phyloP scores from a whole-genome alignment of 805 yeast genomes.

The Scheffersomyces amazonensis region DNA sequence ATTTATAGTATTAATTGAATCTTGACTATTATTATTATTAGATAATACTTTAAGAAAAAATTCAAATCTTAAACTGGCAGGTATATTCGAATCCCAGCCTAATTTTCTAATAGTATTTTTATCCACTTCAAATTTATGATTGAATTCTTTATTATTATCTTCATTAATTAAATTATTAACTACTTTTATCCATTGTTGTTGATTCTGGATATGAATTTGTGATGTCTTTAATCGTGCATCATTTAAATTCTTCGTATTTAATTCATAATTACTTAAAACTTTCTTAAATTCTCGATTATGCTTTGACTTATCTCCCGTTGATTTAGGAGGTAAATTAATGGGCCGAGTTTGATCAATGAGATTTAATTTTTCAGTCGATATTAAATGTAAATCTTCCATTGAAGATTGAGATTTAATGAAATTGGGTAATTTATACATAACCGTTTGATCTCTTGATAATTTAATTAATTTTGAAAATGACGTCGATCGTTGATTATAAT shows the following conservation, averaged over 20 bases:
- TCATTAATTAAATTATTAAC: conserved; percentile 16
- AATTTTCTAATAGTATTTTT: conserved; percentile 29
- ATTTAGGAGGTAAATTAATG: conserved; percentile 69
- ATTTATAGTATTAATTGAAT: conserved; percentile 13
- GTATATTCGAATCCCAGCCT: conserved; percentile 36
- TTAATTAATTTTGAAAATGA: conserved; percentile 33
- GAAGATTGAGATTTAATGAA: conserved; percentile 38
- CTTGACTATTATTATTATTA: conserved; percentile 7
- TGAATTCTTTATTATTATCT: conserved; percentile 10
- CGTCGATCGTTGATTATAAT: conserved; percentile 32
- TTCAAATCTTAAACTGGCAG: conserved; percentile 21
- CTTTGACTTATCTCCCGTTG: conserved; percentile 44
- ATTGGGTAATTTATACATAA: conserved; percentile 35
- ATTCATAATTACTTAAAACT: conserved; percentile 39
- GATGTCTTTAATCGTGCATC: conserved; percentile 18
- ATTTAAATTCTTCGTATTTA: conserved; percentile 19
- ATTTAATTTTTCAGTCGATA: conserved; percentile 59
- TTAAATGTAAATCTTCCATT: conserved; percentile 57
- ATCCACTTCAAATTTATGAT: conserved; percentile 22
- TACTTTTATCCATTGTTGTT: conserved; percentile 26
- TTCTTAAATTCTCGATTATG: conserved; percentile 57
- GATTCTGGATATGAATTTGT: conserved; percentile 13
- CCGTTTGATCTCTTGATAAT: conserved; percentile 26
- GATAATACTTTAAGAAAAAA: conserved; percentile 25
- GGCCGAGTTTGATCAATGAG: conserved; percentile 63